Base-by-base conservation (phyloP, 2,329 filamentous ascomycete species). In the Fusarium sp. region DNA sequence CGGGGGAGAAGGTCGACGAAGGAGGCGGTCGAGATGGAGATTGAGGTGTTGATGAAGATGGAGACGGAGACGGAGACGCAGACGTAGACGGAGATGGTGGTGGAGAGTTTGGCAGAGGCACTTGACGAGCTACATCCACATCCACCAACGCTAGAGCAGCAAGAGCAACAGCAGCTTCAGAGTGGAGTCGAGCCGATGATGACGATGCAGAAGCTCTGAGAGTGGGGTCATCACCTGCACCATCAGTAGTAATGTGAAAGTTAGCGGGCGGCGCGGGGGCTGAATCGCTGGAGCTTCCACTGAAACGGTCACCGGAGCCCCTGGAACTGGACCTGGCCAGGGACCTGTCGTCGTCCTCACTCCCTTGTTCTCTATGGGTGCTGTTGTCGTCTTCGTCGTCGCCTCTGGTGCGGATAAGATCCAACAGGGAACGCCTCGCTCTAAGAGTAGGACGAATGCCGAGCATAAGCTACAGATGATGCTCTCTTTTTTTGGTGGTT, bases 401-500 rank as follows among this genome's bases (percentile, higher is more conserved):
- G 75, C 75, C 79, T 63, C 76, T 75, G 71, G 79, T 75, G 66
- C 81, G 80, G 70, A 84, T 79, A 63, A 88, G 81, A 66, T 87
- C 85, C 78, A 88, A 82, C 72, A 88, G 78, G 68, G 85, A 87
- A 73, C 83, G 85, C 79, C 85, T 82, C 74, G 84, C 83, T 84
- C 81, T 84, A 71, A 88, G 79, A 66, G 80, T 81, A 56, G 83
- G 83, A 61, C 80, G 81, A 63, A 87, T 80, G 79, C 85, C 86
- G 75, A 86, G 79, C 85, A 87, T 87, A 83, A 67, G 63, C 54
- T 67, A 42, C 22, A 42, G 34, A 55, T 46, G 45, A 75, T 59
- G 61, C 38, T 27, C n/a, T 20, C 18, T 29, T 49, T 70, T 59
- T 71, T 64, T 40, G 42, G 57, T 42, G 72, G 66, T 63, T 51